Conservation (phyloP, 371 early-diverging fungal species). For the Syncephalastrum sp. region DNA sequence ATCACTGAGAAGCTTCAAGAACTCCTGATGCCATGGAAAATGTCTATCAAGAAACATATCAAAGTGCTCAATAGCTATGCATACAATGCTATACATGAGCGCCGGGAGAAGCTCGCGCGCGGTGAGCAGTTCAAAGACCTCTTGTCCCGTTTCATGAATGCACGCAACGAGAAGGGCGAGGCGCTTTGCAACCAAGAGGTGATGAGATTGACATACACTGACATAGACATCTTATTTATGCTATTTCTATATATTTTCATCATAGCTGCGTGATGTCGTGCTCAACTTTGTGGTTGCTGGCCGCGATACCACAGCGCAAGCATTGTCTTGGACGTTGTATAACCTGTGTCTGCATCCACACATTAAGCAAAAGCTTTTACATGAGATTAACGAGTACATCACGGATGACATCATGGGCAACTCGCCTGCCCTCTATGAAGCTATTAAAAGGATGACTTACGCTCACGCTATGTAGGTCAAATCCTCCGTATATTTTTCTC, state of each 20-base stretch:
- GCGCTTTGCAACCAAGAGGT: slow-evolving; percentile 34
- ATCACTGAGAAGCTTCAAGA: slow-evolving; percentile 21
- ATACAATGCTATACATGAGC: slow-evolving; percentile 30
- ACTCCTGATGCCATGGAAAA: slow-evolving; percentile 10
- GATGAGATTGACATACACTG: not conserved
- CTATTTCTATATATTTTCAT: not conserved
- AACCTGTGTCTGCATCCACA: slow-evolving; percentile 45
- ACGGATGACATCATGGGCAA: slow-evolving; percentile 24
- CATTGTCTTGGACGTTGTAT: slow-evolving; percentile 68
- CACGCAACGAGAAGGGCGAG: slow-evolving; percentile 37
- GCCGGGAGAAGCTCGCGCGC: slow-evolving; percentile 19
- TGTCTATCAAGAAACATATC: slow-evolving; percentile 33
- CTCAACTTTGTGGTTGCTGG: slow-evolving; percentile 60
- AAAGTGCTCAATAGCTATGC: slow-evolving; percentile 45
- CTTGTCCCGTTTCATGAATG: slow-evolving; percentile 54
- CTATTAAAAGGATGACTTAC: slow-evolving; percentile 41
- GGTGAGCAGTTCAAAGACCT: slow-evolving; percentile 43
- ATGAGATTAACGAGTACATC: slow-evolving; percentile 44
- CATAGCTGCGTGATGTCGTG: slow-evolving; percentile 48
- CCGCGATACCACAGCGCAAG: slow-evolving; percentile 73
- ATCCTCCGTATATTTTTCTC: not conserved
- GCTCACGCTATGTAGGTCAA: slow-evolving; percentile 22
- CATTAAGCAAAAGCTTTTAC: slow-evolving; percentile 36
- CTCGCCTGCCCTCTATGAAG: slow-evolving; percentile 46
- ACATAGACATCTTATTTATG: slow-evolving; percentile 1